A percentile compares a stretch with the other conserved stretches of the same genome.
phyloP scores from a whole-genome alignment of 257 asterid genomes.

The Haberlea rhodopensis region DNA sequence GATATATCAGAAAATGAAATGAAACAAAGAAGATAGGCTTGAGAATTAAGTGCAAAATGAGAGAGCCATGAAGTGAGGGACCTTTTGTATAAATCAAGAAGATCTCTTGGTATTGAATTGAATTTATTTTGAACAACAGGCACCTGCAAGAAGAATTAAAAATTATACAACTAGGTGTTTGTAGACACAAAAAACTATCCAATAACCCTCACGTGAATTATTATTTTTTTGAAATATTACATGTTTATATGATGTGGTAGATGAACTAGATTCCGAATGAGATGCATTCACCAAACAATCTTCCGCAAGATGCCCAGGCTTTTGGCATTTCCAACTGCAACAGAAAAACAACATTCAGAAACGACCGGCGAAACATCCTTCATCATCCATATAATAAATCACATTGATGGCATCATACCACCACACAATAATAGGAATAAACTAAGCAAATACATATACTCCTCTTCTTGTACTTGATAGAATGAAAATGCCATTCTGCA shows the following conservation, averaged over 20 bases:
- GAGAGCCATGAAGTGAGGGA: slow-evolving; percentile 29
- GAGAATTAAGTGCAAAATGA: slow-evolving; percentile 14
- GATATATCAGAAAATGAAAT: background rate
- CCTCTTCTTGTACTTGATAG: background rate
- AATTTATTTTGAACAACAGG: slow-evolving; percentile 36
- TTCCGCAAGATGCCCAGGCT: slow-evolving; percentile 89
- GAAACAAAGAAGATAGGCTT: background rate
- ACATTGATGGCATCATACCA: slow-evolving; percentile 2
- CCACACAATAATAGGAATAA: background rate
- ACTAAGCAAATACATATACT: background rate
- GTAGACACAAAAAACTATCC: background rate
- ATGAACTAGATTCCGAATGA: slow-evolving; percentile 28
- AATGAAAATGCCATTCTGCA: slow-evolving; percentile 7
- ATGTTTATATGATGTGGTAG: slow-evolving; percentile 34
- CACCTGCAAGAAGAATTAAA: slow-evolving; percentile 37
- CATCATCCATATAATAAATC: background rate
- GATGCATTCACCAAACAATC: slow-evolving; percentile 68
- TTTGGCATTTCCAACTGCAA: slow-evolving; percentile 82
- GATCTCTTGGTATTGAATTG: slow-evolving; percentile 48
- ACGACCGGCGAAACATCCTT: background rate
- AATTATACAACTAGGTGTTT: background rate
- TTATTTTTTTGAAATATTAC: slow-evolving; percentile 26
- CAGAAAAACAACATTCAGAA: slow-evolving; percentile 17
- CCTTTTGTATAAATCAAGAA: slow-evolving; percentile 79
- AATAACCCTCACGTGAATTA: background rate